Percentiles rank a stretch among this genome's conserved stretches.
phyloP scores from a whole-genome alignment of 2,329 filamentous ascomycete species.

The Apiospora malaysiana region DNA sequence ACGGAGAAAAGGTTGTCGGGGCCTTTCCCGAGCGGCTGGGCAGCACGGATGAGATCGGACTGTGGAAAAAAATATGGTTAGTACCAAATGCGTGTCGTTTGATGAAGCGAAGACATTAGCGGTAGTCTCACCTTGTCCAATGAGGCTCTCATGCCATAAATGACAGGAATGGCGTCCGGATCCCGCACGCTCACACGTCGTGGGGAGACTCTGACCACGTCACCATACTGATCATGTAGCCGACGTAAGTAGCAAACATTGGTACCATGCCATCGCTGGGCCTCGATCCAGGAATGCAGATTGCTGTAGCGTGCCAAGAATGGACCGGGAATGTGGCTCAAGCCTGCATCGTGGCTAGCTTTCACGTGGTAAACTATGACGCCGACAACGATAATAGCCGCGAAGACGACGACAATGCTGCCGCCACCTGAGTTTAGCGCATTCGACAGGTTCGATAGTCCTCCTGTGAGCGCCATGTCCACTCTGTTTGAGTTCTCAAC shows the following conservation, averaged over 20 bases:
- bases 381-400: not conserved
- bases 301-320: constrained; percentile 23
- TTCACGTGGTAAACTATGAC: not conserved
- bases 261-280: not conserved
- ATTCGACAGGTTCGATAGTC: not conserved
- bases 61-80: not conserved
- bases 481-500: not conserved
- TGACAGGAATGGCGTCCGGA: constrained; percentile 17
- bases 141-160: constrained; percentile 17
- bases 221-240: constrained; percentile 20
- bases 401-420: not conserved
- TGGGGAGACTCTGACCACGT: constrained; percentile 19
- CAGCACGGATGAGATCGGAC: constrained; percentile 5
- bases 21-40: not conserved
- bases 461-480: not conserved
- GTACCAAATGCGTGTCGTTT: not conserved
- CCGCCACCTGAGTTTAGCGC: not conserved
- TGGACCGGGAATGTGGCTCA: constrained; percentile 20
- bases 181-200: constrained; percentile 20
- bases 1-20: constrained; percentile 20
- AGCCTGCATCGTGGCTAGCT: constrained; percentile 10
- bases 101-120: too few species aligned
- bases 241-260: constrained; percentile 20
- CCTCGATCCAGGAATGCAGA: constrained; percentile 17
- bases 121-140: constrained; percentile 13